These are phyloP conservation scores for Pythium aphanidermatum DNA, from an alignment of 352 stramenopile genomes.

Conservation along the genomic window DNA sequence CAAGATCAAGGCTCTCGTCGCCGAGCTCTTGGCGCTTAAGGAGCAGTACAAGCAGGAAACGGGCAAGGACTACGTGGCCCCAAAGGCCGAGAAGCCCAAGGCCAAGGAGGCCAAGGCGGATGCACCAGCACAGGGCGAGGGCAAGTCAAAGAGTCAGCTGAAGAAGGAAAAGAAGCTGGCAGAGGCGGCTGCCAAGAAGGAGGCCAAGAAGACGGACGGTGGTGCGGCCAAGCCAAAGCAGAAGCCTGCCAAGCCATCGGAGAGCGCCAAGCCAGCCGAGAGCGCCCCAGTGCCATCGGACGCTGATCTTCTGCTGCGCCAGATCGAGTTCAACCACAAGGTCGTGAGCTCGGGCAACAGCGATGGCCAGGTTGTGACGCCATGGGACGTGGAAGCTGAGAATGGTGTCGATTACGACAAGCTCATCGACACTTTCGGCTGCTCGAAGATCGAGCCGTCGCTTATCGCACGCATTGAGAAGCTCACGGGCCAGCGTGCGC, in stretches of 20 bases:
- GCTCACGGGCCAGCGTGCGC: slow-evolving; percentile 90
- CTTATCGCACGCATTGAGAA: slow-evolving; percentile 95
- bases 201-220: slow-evolving; percentile 30
- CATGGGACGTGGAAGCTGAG: slow-evolving; percentile 93
- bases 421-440: slow-evolving; percentile 98
- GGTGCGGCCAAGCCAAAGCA: slow-evolving; percentile 20
- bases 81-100: slow-evolving; percentile 34
- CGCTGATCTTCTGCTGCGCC: slow-evolving; percentile 57
- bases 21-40: slow-evolving; percentile 46
- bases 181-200: slow-evolving; percentile 56
- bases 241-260: slow-evolving; percentile 51
- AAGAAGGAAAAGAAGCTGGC: slow-evolving; percentile 88
- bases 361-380: slow-evolving; percentile 83
- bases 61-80: slow-evolving; percentile 60
- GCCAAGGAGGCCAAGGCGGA: slow-evolving; percentile 17
- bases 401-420: slow-evolving; percentile 99
- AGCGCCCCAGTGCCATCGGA: slow-evolving; percentile 50
- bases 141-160: slow-evolving; percentile 81
- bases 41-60: slow-evolving; percentile 67
- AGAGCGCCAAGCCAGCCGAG: slow-evolving; percentile 65
- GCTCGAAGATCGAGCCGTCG: slow-evolving; percentile 89
- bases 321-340: slow-evolving; percentile 71
- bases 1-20: slow-evolving; percentile 24
- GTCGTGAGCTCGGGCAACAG: slow-evolving; percentile 40
- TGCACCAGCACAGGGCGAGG: slow-evolving; percentile 16